Evolutionary conservation across 1,284 basidiomycete species (phyloP), one percentile per base, ranked within the genome.

Genomic region (Mycena citricolor): DNA sequence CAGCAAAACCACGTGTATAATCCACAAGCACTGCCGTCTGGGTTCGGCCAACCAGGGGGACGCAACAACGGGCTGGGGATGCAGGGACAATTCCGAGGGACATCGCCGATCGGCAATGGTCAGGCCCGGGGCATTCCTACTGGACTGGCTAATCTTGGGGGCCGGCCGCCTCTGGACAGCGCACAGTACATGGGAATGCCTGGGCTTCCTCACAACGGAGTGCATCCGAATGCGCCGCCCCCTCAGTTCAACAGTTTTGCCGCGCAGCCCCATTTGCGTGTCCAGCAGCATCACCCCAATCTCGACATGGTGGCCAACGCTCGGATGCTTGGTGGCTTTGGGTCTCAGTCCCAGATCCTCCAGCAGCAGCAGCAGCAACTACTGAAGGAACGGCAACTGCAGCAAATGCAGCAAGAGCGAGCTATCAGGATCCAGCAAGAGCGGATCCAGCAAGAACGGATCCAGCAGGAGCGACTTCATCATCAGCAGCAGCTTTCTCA

Each of bases 81-180:
- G 34, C 86, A 83, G 57, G 75, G 77, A 47, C 65, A 71, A 39
- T 86, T 76, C 65, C 83, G 86, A 20, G 81, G 81, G 42, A 82
- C 77, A 19, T 86, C 84, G 20, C 84, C 86, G 2, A 59, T 77
- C 30, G 70, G 73, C 32, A 69, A 68, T 22, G 52, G 59, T 14
- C 67, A 66, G 41, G 76, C 68, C 39, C 77, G 87, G 58, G 77
- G 85, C 37, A 64, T 90, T 28, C 86, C 86, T 16, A 85, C 85
- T n/a, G 86, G 86, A 23, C 68, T 90, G 31, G 86, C 86, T n/a
- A 88, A 88, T 57, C 74, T 89, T 21, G 86, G 86, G 26, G 85
- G 78, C 30, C 77, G 86, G 7, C 86, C 86, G 21, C 86, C 86
- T 6, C 86, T 88, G 57, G 87, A 89, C 39, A 78, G 83, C 22